Evolutionary conservation across 2,329 filamentous ascomycete genomes (phyloP).

Genomic region (Fusarium nelsonii): DNA sequence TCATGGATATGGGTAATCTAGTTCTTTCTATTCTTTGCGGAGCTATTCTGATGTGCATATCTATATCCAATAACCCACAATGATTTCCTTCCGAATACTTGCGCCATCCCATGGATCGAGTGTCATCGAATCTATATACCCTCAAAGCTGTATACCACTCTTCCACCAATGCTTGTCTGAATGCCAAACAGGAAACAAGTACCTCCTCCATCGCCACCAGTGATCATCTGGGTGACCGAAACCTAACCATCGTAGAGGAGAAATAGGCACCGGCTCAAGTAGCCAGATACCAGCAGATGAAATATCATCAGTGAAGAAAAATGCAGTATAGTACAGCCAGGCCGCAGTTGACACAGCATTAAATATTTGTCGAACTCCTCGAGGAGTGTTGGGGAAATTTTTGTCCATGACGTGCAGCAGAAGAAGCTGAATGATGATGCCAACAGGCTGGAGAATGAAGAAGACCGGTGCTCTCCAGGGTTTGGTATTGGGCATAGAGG

Average conservation of each 20-base stretch:
- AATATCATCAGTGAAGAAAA: conserved; percentile 81
- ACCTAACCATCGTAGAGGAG: conserved; percentile 74
- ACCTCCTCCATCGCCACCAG: conserved; percentile 75
- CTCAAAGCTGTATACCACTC: conserved; percentile 52
- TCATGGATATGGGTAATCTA: background rate
- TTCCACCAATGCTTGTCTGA: conserved; percentile 73
- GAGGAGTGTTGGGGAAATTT: conserved; percentile 59
- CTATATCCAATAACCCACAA: background rate
- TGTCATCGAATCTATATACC: background rate
- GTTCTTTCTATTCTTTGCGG: background rate
- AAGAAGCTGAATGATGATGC: conserved; percentile 70
- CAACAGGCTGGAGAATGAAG: conserved; percentile 77
- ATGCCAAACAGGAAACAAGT: conserved; percentile 68
- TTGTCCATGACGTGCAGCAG: conserved; percentile 53
- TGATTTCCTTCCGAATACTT: background rate
- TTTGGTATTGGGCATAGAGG: conserved; percentile 66
- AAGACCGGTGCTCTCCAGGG: conserved; percentile 72
- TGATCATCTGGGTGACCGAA: conserved; percentile 70
- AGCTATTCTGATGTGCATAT: conserved; percentile 3
- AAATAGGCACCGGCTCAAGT: conserved; percentile 84
- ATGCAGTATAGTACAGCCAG: conserved; percentile 78
- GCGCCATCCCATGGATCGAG: background rate
- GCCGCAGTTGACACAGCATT: conserved; percentile 72
- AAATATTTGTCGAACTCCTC: conserved; percentile 59
- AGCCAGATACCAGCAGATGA: conserved; percentile 80